These are phyloP conservation scores for Yamadazyma taylorii DNA, from an alignment of 1,139 yeast species.

Conservation along the genomic window DNA sequence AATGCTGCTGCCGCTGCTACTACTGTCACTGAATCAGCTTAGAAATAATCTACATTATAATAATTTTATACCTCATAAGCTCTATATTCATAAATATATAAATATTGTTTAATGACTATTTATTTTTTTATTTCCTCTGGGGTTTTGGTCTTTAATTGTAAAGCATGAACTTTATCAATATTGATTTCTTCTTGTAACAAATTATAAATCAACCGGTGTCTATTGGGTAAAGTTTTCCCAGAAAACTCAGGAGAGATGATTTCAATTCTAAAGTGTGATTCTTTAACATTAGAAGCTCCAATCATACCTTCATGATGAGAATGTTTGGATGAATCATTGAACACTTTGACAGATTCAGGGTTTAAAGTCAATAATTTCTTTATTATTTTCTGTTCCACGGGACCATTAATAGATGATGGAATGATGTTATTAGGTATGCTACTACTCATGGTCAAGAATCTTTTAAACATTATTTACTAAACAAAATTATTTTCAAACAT, in stretches of 20 bases:
- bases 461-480: constrained; percentile 6
- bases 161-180: constrained; percentile 78
- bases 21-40: constrained; percentile 9
- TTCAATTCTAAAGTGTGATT: constrained; percentile 78
- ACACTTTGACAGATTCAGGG: constrained; percentile 55
- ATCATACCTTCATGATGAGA: constrained; percentile 84
- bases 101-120: background rate
- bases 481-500: background rate
- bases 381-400: constrained; percentile 54
- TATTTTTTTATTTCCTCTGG: constrained; percentile 50
- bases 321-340: constrained; percentile 87
- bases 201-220: constrained; percentile 77
- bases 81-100: constrained; percentile 1
- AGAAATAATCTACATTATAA: too few species aligned
- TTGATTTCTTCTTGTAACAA: constrained; percentile 72
- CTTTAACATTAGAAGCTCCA: constrained; percentile 70
- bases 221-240: constrained; percentile 66
- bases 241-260: constrained; percentile 70
- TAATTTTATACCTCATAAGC: too few species aligned
- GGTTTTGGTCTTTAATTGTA: constrained; percentile 84
- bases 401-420: constrained; percentile 35
- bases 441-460: constrained; percentile 9
- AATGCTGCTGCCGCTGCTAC: too few species aligned
- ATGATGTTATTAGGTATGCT: constrained; percentile 11
- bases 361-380: constrained; percentile 32